These are phyloP conservation scores for Malbranchea zuffiana DNA, from an alignment of 2,329 filamentous ascomycete genomes.

Conservation along the genomic window DNA sequence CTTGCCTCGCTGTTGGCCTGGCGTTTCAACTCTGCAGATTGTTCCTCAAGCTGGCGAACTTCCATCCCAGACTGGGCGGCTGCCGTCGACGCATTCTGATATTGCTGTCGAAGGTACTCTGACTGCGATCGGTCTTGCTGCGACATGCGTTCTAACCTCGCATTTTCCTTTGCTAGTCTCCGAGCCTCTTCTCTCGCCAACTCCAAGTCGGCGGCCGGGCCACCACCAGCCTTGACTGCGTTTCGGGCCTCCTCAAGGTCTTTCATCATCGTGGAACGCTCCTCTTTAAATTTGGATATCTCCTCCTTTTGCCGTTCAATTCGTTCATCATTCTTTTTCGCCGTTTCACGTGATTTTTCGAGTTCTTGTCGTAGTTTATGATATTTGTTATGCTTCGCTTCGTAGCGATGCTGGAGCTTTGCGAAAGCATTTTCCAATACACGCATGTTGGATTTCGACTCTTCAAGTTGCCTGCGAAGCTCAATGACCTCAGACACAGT, in stretches of 20 bases:
- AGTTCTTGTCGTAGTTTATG: constrained; percentile 30
- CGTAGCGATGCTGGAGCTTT: constrained; percentile 36
- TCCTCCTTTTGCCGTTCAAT: constrained; percentile 28
- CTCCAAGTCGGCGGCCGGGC: constrained; percentile 33
- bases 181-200: constrained; percentile 31
- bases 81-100: constrained; percentile 36
- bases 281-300: constrained; percentile 32
- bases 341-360: constrained; percentile 23
- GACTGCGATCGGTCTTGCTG: constrained; percentile 35
- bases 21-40: constrained; percentile 29
- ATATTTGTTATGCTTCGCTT: constrained; percentile 29
- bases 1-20: constrained; percentile 29
- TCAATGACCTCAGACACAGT: constrained; percentile 23
- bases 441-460: constrained; percentile 21
- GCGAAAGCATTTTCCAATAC: constrained; percentile 27
- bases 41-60: constrained; percentile 26
- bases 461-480: constrained; percentile 21
- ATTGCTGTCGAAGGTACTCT: constrained; percentile 38
- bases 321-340: constrained; percentile 22
- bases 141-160: constrained; percentile 27
- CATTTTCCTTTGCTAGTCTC: constrained; percentile 27
- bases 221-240: constrained; percentile 31
- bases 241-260: constrained; percentile 33
- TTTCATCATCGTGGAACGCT: constrained; percentile 26
- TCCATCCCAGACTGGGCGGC: constrained; percentile 34